Percentiles rank a stretch among this genome's conserved stretches.
Evolutionary conservation across 305 asterid species (phyloP).

Genomic region (Striga hermonthica): DNA sequence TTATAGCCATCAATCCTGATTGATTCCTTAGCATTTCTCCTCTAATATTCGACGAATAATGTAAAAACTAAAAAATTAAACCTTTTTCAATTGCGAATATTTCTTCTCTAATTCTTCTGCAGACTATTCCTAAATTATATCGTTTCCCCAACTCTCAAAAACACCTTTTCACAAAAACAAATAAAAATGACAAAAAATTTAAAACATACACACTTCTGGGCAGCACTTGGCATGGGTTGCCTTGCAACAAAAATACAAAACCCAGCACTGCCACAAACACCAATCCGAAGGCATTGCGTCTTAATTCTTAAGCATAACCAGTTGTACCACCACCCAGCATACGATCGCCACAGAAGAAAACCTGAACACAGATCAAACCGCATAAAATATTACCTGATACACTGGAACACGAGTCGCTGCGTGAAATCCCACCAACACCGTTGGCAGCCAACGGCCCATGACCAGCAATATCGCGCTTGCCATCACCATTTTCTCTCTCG

Average conservation of each 20-base stretch:
- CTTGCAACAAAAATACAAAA: slow-evolving; percentile 2
- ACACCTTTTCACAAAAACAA: background rate
- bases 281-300: slow-evolving; percentile 9
- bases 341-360: background rate
- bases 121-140: background rate
- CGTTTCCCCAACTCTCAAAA: background rate
- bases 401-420: slow-evolving; percentile 25
- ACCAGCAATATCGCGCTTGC: slow-evolving; percentile 19
- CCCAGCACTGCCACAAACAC: slow-evolving; percentile 11
- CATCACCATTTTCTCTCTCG: slow-evolving; percentile 36
- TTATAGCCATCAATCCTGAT: background rate
- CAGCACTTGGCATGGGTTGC: no score
- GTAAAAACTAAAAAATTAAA: background rate
- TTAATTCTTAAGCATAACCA: slow-evolving; percentile 27
- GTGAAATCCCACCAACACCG: slow-evolving; percentile 33
- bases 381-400: slow-evolving; percentile 38
- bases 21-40: background rate
- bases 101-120: slow-evolving; percentile 3
- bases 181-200: background rate
- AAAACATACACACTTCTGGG: background rate
- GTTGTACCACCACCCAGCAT: slow-evolving; percentile 22
- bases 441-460: slow-evolving; percentile 23
- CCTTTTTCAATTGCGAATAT: background rate
- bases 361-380: slow-evolving; percentile 12
- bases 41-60: background rate